Evolutionary conservation across 2,329 filamentous ascomycete species (phyloP).

Genomic region (Penicillium vulpinum): DNA sequence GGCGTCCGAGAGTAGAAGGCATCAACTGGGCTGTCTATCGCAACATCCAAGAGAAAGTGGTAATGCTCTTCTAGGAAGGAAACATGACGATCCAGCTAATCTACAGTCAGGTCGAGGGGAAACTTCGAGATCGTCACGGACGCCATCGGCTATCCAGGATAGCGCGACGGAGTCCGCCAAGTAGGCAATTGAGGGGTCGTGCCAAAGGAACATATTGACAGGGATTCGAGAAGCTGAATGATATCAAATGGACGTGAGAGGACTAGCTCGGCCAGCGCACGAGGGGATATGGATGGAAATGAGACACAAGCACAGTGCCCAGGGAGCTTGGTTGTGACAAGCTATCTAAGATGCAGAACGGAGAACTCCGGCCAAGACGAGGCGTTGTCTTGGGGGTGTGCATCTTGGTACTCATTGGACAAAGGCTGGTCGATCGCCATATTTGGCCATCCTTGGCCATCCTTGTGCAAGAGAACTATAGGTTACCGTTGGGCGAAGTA

Average conservation of each 20-base stretch:
- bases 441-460: conserved; percentile 11
- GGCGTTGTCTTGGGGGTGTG: background rate
- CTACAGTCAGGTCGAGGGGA: conserved; percentile 8
- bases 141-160: conserved; percentile 24
- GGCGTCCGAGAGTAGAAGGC: background rate
- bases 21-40: conserved; percentile 3
- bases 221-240: conserved; percentile 6
- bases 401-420: conserved; percentile 16
- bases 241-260: conserved; percentile 11
- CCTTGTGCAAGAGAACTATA: background rate
- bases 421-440: conserved; percentile 21
- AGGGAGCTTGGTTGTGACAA: conserved; percentile 23
- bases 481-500: background rate
- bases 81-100: conserved; percentile 19
- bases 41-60: conserved; percentile 18
- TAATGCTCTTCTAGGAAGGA: conserved; percentile 25
- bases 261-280: background rate
- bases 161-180: conserved; percentile 18
- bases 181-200: background rate
- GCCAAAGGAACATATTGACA: conserved; percentile 7
- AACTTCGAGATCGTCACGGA: conserved; percentile 23
- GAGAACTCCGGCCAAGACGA: conserved; percentile 20
- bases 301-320: conserved; percentile 3
- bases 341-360: conserved; percentile 15
- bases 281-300: conserved; percentile 1